Evolutionary conservation across 2,329 filamentous ascomycete genomes (phyloP), one percentile per base, ranked within the genome.

Genomic region (Colletotrichum tropicale): DNA sequence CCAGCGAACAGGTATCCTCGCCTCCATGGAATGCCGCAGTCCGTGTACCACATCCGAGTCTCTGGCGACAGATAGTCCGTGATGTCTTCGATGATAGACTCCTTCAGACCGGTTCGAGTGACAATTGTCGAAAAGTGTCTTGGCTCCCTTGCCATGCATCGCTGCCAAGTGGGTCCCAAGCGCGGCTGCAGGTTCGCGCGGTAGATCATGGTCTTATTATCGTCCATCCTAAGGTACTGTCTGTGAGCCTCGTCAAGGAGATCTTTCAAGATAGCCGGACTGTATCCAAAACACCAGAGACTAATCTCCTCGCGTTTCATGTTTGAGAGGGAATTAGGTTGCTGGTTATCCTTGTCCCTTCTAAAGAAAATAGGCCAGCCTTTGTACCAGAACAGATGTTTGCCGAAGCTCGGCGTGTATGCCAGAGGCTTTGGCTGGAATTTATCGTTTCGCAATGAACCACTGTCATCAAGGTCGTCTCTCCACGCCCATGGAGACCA

Each of bases 151-250:
- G 52, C 52, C 52, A 56, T 56, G 52, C 52, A 56, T 24, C 52
- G 24, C 21, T 56, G 21, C 52, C 52, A 56, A 0, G 7, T 26
- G 7, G 52, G 21, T 10, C 0, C 52, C 0, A 0, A 56, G 7
- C 52, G 52, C 6, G 21, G 21, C 24, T 56, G 52, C 15, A 48
- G 38, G 38, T 56, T 26, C 15, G 52, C 52, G 2, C 52, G 21
- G 52, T 56, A 56, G 52, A 56, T 26, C 52, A 56, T 56, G 0
- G 21, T 56, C 52, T 56, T 56, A 7, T 56, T 1, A 15, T 56
- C 52, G 24, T 56, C 21, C 13, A 26, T 56, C 21, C 1, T n/a
- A 15, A 56, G 21, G 28, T 56, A 56, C 5, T 56, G 21, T 15
- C 16, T 26, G 24, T 56, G 52, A 1, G 52, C 52, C 0, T 56